Evolutionary conservation across 176 grass and related monocot genomes (phyloP).

Genomic region (Ampelocalamus luodianensis): DNA sequence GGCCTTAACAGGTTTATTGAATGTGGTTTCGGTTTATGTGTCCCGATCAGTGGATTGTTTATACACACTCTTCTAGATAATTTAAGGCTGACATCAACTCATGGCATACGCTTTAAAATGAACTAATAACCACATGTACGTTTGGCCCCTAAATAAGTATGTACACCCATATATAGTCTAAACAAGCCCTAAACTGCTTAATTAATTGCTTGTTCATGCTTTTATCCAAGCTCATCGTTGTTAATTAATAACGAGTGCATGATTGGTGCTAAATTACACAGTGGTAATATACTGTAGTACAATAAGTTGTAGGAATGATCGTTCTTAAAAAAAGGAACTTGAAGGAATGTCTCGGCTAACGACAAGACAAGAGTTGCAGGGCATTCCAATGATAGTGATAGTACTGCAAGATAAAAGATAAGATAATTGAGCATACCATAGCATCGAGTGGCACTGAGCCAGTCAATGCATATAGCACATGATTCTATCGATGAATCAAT

Average conservation of each 20-base stretch:
- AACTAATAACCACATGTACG: background rate
- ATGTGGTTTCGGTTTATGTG: no score
- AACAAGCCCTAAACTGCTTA: background rate
- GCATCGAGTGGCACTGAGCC: constrained; percentile 14
- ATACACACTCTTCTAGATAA: no score
- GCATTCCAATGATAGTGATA: background rate
- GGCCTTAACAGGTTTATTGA: no score
- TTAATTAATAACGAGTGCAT: background rate
- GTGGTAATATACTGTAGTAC: background rate
- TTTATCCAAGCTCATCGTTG: background rate
- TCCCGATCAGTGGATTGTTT: no score
- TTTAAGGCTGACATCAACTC: no score
- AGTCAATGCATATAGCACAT: constrained; percentile 18
- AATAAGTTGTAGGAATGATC: background rate
- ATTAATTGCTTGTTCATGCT: background rate
- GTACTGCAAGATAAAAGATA: background rate
- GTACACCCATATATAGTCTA: background rate
- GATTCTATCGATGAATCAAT: background rate
- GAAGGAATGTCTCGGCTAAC: constrained; percentile 2
- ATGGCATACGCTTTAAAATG: no score
- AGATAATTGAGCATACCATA: background rate
- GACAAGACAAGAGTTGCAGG: background rate
- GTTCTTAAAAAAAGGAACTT: background rate
- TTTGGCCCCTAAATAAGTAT: background rate
- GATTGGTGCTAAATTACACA: background rate